Evolutionary conservation across 257 asterid genomes (phyloP).

Genomic region (Gentiana straminea): DNA sequence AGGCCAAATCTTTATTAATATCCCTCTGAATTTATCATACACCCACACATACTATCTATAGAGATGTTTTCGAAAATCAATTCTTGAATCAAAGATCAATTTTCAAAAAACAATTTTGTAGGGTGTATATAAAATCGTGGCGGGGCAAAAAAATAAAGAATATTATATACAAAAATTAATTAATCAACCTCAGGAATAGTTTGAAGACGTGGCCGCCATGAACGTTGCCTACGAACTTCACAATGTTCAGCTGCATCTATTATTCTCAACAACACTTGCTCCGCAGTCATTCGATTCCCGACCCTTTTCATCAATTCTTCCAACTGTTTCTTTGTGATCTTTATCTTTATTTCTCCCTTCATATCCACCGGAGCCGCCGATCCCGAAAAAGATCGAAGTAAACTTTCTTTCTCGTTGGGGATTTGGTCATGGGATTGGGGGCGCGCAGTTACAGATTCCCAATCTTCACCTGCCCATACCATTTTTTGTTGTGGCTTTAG

Average conservation of each 20-base stretch:
- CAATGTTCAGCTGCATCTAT: slow-evolving; percentile 13
- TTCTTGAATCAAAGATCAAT: no score
- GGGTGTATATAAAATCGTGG: no score
- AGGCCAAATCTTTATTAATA: no score
- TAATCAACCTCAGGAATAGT: slow-evolving; percentile 41
- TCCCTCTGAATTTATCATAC: no score
- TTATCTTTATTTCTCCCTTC: slow-evolving; percentile 23
- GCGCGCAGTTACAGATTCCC: neutral
- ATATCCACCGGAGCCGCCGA: neutral
- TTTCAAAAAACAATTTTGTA: no score
- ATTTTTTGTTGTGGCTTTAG: slow-evolving; percentile 15
- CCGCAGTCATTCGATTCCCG: slow-evolving; percentile 28
- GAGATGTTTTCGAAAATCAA: no score
- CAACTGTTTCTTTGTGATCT: slow-evolving; percentile 36
- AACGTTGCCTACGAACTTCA: slow-evolving; percentile 10
- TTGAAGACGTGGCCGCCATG: slow-evolving; percentile 42
- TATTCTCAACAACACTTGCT: slow-evolving; percentile 28
- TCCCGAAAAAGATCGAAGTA: neutral
- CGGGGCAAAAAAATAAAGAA: no score
- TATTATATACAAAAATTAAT: neutral
- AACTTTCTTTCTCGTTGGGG: slow-evolving; percentile 9
- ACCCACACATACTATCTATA: no score
- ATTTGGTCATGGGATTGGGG: no score
- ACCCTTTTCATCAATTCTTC: slow-evolving; percentile 27
- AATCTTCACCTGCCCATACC: slow-evolving; percentile 27